Conservation (phyloP, 1,284 basidiomycete genomes). For the Trichosporon sp. region DNA sequence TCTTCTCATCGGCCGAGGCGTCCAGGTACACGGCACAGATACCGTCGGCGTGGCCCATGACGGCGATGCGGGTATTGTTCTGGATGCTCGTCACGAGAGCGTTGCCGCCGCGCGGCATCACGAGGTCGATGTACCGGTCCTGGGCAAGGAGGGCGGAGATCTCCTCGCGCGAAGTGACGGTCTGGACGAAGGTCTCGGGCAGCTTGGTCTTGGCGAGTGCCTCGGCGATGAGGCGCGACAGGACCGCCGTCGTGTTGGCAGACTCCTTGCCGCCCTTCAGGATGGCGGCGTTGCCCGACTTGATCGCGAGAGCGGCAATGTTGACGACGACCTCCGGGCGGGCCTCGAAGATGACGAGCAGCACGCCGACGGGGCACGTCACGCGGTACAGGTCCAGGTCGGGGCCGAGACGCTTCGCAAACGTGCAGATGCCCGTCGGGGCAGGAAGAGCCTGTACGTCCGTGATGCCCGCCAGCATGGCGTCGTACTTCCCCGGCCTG, state of each 20-base stretch:
- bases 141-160: constrained; percentile 82
- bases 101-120: constrained; percentile 95
- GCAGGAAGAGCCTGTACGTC: constrained; percentile 85
- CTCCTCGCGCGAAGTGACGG: constrained; percentile 88
- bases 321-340: constrained; percentile 98
- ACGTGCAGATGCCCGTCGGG: constrained; percentile 83
- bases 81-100: constrained; percentile 86
- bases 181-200: constrained; percentile 81
- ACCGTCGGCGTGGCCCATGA: constrained; percentile 92
- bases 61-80: constrained; percentile 86
- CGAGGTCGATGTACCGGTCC: constrained; percentile 92
- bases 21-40: constrained; percentile 56
- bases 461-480: constrained; percentile 84
- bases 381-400: constrained; percentile 86
- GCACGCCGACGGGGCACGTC: constrained; percentile 93
- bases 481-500: constrained; percentile 86
- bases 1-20: constrained; percentile 72
- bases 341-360: constrained; percentile 97
- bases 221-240: constrained; percentile 75
- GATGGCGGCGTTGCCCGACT: constrained; percentile 95
- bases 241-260: constrained; percentile 70
- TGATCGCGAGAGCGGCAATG: constrained; percentile 93
- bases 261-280: constrained; percentile 97
- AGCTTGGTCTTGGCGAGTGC: constrained; percentile 75
- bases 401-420: constrained; percentile 84